Evolutionary conservation across 148 eudicot species (phyloP).

Genomic region (Simmondsia chinensis): DNA sequence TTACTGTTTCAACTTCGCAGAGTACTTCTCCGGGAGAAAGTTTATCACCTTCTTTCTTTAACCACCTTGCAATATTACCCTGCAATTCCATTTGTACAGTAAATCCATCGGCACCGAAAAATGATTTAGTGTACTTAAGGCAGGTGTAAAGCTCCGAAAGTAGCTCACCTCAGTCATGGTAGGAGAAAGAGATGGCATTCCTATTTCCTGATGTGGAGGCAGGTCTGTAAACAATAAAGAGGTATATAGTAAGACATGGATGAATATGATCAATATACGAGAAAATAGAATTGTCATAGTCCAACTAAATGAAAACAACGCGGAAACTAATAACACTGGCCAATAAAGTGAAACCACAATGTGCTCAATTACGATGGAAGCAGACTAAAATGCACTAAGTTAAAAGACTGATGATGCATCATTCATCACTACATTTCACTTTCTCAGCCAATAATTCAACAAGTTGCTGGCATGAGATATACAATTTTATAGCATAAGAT

Average conservation of each 20-base stretch:
- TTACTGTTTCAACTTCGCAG: constrained; percentile 97
- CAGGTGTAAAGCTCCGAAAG: constrained; percentile 1
- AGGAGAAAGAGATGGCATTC: constrained; percentile 97
- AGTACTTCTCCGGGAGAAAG: constrained; percentile 92
- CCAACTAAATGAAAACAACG: neutral
- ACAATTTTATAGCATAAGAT: no score
- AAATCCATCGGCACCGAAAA: constrained; percentile 1
- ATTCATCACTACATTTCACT: no score
- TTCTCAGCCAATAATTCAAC: no score
- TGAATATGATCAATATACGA: neutral
- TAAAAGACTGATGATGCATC: no score
- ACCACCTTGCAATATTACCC: constrained; percentile 97
- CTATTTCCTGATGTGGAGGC: constrained; percentile 88
- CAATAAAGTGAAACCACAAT: no score
- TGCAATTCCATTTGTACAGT: constrained; percentile 21
- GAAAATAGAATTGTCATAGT: neutral
- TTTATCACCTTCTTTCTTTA: constrained; percentile 95
- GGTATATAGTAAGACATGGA: neutral
- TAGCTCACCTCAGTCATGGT: constrained; percentile 86
- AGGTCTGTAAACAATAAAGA: constrained; percentile 37
- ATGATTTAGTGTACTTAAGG: neutral
- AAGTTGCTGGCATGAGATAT: no score
- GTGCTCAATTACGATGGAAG: no score
- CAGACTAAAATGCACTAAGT: no score
- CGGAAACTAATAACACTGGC: no score